Conservation (phyloP, 1,139 yeast genomes). For the Blastobotrys raffinosifermentans region DNA sequence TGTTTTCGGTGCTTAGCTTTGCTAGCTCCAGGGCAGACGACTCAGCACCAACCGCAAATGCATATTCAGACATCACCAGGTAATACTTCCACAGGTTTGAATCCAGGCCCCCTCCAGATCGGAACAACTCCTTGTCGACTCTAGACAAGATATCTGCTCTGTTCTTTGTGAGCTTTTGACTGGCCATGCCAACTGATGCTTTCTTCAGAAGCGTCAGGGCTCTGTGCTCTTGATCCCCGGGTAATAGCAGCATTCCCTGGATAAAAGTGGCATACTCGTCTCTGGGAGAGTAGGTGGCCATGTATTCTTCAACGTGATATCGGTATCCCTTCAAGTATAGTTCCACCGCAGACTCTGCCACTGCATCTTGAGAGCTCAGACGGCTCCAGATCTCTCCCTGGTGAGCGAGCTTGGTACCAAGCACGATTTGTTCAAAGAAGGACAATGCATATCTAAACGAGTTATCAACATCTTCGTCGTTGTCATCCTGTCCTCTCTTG, state of each 20-base stretch:
- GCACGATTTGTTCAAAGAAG: background rate
- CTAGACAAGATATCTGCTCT: background rate
- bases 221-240: conserved; percentile 3
- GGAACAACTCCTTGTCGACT: background rate
- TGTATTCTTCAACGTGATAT: conserved; percentile 6
- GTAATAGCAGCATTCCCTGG: conserved; percentile 18
- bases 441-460: background rate
- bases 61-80: conserved; percentile 7
- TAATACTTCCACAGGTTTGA: conserved; percentile 9
- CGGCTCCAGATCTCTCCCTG: conserved; percentile 10
- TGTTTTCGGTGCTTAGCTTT: conserved; percentile 14
- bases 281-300: conserved; percentile 16
- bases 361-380: conserved; percentile 8
- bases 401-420: conserved; percentile 1
- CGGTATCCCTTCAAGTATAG: conserved; percentile 5
- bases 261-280: conserved; percentile 22
- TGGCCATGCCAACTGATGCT: conserved; percentile 7
- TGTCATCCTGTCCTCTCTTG: too few relatives aligned
- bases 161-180: conserved; percentile 1
- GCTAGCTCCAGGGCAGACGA: conserved; percentile 16
- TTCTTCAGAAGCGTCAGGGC: conserved; percentile 6
- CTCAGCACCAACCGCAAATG: conserved; percentile 8
- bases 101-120: background rate
- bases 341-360: conserved; percentile 12
- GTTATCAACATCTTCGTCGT: too few relatives aligned